These are phyloP conservation scores for Leonotis leonurus DNA, from an alignment of 257 asterid genomes.

Conservation along the genomic window DNA sequence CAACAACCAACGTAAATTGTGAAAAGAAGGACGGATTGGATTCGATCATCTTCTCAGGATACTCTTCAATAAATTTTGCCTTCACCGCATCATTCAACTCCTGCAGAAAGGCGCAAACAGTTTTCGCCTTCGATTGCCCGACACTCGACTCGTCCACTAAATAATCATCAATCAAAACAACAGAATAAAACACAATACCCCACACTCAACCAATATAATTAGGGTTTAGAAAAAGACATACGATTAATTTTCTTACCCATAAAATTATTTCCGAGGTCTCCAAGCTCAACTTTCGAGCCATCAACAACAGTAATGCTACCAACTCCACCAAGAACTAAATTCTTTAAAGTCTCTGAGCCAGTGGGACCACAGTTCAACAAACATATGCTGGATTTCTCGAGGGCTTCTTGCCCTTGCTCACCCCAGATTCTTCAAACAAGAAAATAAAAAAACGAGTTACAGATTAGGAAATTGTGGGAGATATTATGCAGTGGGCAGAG, in stretches of 20 bases:
- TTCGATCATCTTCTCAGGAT: constrained; percentile 65
- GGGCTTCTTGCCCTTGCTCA: constrained; percentile 98
- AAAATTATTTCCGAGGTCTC: constrained; percentile 91
- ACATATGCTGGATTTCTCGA: constrained; percentile 92
- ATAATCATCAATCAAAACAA: constrained; percentile 18
- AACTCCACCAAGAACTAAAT: constrained; percentile 94
- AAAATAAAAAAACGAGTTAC: not conserved
- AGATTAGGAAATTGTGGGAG: not conserved
- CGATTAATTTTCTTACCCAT: constrained; percentile 42
- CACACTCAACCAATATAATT: not conserved
- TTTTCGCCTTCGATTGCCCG: constrained; percentile 90
- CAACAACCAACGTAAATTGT: constrained; percentile 79
- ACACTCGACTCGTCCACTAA: constrained; percentile 80
- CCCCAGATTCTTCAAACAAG: constrained; percentile 74
- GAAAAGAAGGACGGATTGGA: constrained; percentile 81
- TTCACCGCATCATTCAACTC: constrained; percentile 97
- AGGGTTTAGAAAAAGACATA: not conserved
- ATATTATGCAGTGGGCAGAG: not conserved
- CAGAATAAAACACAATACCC: not conserved
- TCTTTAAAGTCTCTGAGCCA: constrained; percentile 89
- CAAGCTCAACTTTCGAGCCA: constrained; percentile 85
- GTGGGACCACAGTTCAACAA: constrained; percentile 97
- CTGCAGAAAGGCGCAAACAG: constrained; percentile 84
- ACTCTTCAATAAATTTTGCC: constrained; percentile 83
- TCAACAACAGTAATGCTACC: constrained; percentile 95